A percentile compares a stretch with the other conserved stretches of the same genome.
phyloP scores from a whole-genome alignment of 352 stramenopile genomes.

The Phytophthora sp. region DNA sequence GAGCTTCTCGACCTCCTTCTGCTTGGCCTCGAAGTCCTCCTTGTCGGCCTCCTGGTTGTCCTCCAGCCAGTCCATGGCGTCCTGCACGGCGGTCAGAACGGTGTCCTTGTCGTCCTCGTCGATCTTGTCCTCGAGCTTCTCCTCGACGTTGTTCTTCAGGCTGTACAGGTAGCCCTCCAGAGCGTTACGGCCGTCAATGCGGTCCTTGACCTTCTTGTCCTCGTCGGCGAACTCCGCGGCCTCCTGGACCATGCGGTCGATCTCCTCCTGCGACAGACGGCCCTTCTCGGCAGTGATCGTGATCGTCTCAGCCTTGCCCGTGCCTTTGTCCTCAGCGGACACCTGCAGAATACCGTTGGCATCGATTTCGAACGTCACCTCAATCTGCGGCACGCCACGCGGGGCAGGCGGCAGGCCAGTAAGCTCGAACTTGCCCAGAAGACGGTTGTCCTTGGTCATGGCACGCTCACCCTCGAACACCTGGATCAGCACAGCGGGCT shows the following conservation, averaged over 20 bases:
- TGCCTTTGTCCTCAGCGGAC: slow-evolving; percentile 98
- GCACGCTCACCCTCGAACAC: slow-evolving; percentile 99
- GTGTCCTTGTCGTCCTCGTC: slow-evolving; percentile 94
- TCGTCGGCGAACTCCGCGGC: slow-evolving; percentile 99
- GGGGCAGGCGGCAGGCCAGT: slow-evolving; percentile 97
- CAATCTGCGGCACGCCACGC: slow-evolving; percentile 98
- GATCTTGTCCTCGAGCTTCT: slow-evolving; percentile 97
- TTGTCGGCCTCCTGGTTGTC: slow-evolving; percentile 98
- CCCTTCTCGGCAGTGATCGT: slow-evolving; percentile 99
- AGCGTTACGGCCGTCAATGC: slow-evolving; percentile 96
- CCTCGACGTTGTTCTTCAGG: slow-evolving; percentile 94
- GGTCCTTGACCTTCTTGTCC: slow-evolving; percentile 97
- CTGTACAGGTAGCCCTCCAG: slow-evolving; percentile 98
- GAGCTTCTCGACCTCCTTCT: slow-evolving; percentile 99
- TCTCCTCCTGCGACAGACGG: slow-evolving; percentile 98
- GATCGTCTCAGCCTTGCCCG: slow-evolving; percentile 98
- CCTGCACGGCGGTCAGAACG: slow-evolving; percentile 93
- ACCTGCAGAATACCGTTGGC: slow-evolving; percentile 99
- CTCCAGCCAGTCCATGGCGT: slow-evolving; percentile 99
- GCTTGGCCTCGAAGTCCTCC: slow-evolving; percentile 97
- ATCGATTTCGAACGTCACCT: slow-evolving; percentile 99
- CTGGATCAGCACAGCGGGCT: slow-evolving; percentile 88
- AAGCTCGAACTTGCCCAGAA: slow-evolving; percentile 99
- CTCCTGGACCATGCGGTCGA: slow-evolving; percentile 99
- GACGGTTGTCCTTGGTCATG: slow-evolving; percentile 99